Percentiles rank a stretch among this genome's conserved stretches.
phyloP scores from a whole-genome alignment of 441 rosid species.

The Pelargonium fulgidum region DNA sequence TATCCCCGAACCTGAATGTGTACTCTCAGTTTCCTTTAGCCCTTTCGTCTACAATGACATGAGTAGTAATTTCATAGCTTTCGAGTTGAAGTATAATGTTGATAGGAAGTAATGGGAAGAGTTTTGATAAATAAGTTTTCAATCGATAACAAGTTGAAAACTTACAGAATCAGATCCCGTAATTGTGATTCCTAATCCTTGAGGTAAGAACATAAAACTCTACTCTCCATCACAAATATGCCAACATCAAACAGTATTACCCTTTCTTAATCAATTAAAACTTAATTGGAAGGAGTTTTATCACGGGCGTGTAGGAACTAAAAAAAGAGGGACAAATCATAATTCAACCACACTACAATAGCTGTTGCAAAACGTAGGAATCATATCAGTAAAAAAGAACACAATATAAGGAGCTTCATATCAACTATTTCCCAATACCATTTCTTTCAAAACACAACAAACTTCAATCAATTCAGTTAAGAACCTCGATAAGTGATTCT shows the following conservation, averaged over 20 bases:
- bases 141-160: neutral
- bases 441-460: neutral
- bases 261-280: neutral
- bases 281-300: neutral
- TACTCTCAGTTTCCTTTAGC: too few relatives aligned
- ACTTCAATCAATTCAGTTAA: too few relatives aligned
- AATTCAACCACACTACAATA: too few relatives aligned
- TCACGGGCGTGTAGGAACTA: neutral
- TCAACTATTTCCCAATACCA: neutral
- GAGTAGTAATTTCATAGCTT: neutral
- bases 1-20: too few relatives aligned
- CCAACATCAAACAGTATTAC: neutral
- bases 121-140: neutral
- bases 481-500: too few relatives aligned
- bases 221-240: neutral
- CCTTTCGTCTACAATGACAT: neutral
- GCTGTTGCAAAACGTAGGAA: neutral
- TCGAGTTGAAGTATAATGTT: neutral
- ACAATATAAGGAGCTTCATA: neutral
- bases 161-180: neutral
- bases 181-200: too few relatives aligned
- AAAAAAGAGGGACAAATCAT: too few relatives aligned
- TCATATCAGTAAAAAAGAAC: neutral
- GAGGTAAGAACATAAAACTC: neutral
- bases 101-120: neutral